These are phyloP conservation scores for Coemansia sp. DNA, from an alignment of 192 early-diverging fungal species.

Conservation along the genomic window DNA sequence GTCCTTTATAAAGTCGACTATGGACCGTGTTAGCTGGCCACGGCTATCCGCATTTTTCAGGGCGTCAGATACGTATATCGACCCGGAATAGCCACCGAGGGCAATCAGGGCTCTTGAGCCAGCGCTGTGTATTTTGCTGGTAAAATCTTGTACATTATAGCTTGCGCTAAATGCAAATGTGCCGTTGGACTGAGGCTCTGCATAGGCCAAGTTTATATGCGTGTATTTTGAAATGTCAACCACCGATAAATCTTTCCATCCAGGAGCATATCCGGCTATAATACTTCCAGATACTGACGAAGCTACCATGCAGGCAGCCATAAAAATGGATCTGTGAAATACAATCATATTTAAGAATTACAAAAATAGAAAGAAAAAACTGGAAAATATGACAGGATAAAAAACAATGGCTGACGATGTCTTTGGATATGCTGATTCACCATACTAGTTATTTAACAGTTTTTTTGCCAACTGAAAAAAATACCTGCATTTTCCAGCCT, in stretches of 20 bases:
- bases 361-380: neutral
- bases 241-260: constrained; percentile 31
- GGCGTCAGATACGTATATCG: constrained; percentile 59
- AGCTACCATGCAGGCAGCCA: neutral
- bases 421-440: no score
- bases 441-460: no score
- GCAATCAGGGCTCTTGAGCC: constrained; percentile 60
- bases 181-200: constrained; percentile 34
- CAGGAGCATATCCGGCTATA: constrained; percentile 42
- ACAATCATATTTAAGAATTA: neutral
- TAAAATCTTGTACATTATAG: constrained; percentile 20
- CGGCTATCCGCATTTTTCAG: constrained; percentile 40
- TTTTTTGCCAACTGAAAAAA: no score
- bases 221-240: constrained; percentile 52
- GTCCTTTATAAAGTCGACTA: constrained; percentile 46
- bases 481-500: neutral
- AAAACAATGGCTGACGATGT: neutral
- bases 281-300: constrained; percentile 14
- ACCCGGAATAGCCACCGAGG: constrained; percentile 75
- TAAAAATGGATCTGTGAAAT: neutral
- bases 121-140: constrained; percentile 22
- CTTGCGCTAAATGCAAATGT: constrained; percentile 27
- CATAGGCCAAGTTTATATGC: constrained; percentile 67
- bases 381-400: neutral
- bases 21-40: constrained; percentile 25